Base-by-base conservation (phyloP, 306 rosid genomes). In the Casuarina cunninghamiana region DNA sequence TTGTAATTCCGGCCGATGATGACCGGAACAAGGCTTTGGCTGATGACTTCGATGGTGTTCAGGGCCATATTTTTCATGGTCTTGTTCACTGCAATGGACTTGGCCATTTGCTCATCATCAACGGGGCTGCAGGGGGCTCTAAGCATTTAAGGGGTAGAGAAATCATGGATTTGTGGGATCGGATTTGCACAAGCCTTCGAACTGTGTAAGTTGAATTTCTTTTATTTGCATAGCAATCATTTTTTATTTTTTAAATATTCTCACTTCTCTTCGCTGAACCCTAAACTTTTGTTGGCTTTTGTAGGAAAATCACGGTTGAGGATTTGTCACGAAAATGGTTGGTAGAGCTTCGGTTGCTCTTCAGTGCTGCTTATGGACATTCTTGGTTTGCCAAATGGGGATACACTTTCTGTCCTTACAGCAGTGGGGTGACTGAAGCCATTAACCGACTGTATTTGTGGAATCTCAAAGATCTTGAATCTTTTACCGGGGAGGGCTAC, bases 321-420 rank as follows among this genome's bases (percentile, higher is more conserved):
- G 98, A 94, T 86, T n/a, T 76, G 10, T 88, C 94, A 17, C 83
- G 86, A 86, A 94, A 94, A 72, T 80, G 93, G 46, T 76, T 83
- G 0, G 90, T 94, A 96, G 94, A 91, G 74, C 96, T 94, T 61
- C 89, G 98, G 43, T 80, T 94, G 35, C 91, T 94, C 21, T 91
- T 91, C 69, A 97, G 98, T 54, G 90, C 91, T 43, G 96, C 98
- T 12, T 91, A 94, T 71, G 90, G 90, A 6, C 96, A 94, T 79
- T 86, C 94, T 15, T 94, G 98, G 98, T 94, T 94, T 39, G 97
- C 96, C 19, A 84, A 96, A 71, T 94, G 98, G 98, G 96, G 93
- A 2, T 94, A 94, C 73, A 82, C 73, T 43, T 92, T 94, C 55
- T 82, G 83, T 60, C 92, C 87, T 5, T 96, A 96, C 74, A 89